phyloP scores from a whole-genome alignment of 129 eudicot species.

The Chrysanthemum seticuspe region DNA sequence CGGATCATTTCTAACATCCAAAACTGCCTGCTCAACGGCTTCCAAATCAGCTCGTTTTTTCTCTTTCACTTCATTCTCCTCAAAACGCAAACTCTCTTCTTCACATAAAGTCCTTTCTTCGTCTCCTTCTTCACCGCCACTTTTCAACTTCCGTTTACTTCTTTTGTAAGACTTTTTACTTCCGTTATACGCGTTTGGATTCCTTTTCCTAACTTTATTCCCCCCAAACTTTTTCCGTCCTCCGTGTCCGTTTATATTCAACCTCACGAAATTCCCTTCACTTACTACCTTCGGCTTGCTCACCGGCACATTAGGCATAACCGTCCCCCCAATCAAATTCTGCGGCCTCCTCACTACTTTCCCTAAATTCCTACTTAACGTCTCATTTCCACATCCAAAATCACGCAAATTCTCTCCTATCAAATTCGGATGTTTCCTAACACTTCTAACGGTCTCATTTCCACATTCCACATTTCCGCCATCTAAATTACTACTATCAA shows the following conservation, averaged over 20 bases:
- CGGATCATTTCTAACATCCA: constrained; percentile 58
- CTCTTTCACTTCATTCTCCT: constrained; percentile 29
- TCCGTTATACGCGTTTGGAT: constrained; percentile 41
- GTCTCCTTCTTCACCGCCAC: constrained; percentile 42
- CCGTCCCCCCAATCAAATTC: constrained; percentile 52
- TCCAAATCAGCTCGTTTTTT: constrained; percentile 27
- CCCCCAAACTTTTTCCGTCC: constrained; percentile 48
- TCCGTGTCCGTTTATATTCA: constrained; percentile 85
- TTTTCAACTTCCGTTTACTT: constrained; percentile 31
- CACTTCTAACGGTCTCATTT: neutral
- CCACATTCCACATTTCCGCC: neutral
- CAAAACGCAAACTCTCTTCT: constrained; percentile 52
- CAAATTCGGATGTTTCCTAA: neutral
- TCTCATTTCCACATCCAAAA: constrained; percentile 15
- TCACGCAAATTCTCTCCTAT: constrained; percentile 42
- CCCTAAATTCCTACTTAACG: constrained; percentile 18
- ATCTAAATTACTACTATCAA: neutral
- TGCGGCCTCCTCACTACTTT: constrained; percentile 51
- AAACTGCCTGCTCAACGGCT: constrained; percentile 56
- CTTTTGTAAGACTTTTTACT: constrained; percentile 40
- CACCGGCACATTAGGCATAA: constrained; percentile 11
- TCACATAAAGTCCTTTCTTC: constrained; percentile 33
- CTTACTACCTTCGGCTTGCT: constrained; percentile 42
- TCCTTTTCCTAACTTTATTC: constrained; percentile 48
- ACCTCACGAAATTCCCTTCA: constrained; percentile 91